These are phyloP conservation scores for Vicia faba DNA, from an alignment of 306 rosid species.

Conservation along the genomic window DNA sequence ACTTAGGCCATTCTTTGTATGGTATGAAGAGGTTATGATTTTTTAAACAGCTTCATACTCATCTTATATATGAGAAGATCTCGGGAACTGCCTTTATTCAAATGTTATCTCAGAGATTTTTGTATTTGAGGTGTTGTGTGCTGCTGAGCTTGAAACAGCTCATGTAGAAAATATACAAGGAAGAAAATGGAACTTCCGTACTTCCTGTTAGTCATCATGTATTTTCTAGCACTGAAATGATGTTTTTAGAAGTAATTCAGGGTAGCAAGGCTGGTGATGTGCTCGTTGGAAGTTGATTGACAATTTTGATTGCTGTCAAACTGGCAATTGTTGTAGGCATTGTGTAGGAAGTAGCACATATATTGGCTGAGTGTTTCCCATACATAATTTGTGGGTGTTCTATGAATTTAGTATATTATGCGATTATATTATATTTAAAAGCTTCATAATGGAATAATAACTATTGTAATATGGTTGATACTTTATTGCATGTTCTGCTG, in stretches of 20 bases:
- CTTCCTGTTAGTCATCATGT: background rate
- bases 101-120: background rate
- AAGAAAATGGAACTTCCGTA: background rate
- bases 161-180: background rate
- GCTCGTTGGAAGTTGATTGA: background rate
- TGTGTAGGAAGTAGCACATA: background rate
- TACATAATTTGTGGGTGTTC: background rate
- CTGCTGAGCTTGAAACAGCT: slow-evolving; percentile 2
- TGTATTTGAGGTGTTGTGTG: slow-evolving; percentile 11
- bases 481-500: background rate
- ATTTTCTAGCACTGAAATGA: background rate
- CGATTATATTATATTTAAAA: background rate
- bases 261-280: background rate
- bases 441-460: background rate
- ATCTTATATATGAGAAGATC: background rate
- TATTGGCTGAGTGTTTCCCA: slow-evolving; percentile 1
- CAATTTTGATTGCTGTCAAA: background rate
- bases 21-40: background rate
- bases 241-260: slow-evolving; percentile 1
- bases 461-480: background rate
- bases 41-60: slow-evolving; percentile 4
- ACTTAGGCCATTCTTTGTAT: background rate
- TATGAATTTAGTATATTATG: background rate
- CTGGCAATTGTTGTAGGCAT: background rate
- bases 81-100: background rate